These are phyloP conservation scores for Blastomyces gilchristii DNA, from an alignment of 2,329 filamentous ascomycete species.

Conservation along the genomic window DNA sequence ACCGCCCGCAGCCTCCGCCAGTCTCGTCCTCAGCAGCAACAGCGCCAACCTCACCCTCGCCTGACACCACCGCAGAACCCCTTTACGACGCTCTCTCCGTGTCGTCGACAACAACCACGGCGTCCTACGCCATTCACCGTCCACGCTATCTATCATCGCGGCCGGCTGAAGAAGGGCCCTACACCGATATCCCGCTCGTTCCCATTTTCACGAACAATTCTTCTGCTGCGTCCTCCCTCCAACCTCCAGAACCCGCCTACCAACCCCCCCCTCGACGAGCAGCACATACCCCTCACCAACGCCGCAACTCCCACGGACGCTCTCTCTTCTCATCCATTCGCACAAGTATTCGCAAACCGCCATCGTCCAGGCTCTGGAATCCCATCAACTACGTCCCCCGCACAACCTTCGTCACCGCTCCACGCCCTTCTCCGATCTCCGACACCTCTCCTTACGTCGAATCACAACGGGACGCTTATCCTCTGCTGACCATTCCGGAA, in stretches of 20 bases:
- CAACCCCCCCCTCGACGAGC: slow-evolving; percentile 14
- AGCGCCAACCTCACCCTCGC: background rate
- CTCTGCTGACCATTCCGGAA: slow-evolving; percentile 48
- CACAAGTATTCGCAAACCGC: slow-evolving; percentile 24
- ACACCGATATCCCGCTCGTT: slow-evolving; percentile 17
- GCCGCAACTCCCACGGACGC: slow-evolving; percentile 9
- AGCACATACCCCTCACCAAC: slow-evolving; percentile 9
- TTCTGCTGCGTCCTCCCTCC: slow-evolving; percentile 12
- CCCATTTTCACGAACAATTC: slow-evolving; percentile 15
- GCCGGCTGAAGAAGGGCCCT: slow-evolving; percentile 28
- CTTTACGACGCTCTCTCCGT: background rate
- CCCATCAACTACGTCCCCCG: slow-evolving; percentile 52
- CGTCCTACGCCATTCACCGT: slow-evolving; percentile 18
- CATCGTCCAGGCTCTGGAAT: slow-evolving; percentile 49
- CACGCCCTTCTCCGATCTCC: slow-evolving; percentile 23
- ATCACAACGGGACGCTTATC: slow-evolving; percentile 38
- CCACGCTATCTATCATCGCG: slow-evolving; percentile 28
- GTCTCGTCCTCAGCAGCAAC: slow-evolving; percentile 3
- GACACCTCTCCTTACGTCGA: slow-evolving; percentile 25
- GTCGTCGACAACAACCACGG: slow-evolving; percentile 20
- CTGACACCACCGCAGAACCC: background rate
- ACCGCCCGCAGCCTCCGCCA: slow-evolving; percentile 9
- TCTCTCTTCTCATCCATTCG: slow-evolving; percentile 15
- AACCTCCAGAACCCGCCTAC: slow-evolving; percentile 14
- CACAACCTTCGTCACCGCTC: slow-evolving; percentile 38